Conservation (phyloP, 768 basidiomycete species). For the Boletellus ananas region DNA sequence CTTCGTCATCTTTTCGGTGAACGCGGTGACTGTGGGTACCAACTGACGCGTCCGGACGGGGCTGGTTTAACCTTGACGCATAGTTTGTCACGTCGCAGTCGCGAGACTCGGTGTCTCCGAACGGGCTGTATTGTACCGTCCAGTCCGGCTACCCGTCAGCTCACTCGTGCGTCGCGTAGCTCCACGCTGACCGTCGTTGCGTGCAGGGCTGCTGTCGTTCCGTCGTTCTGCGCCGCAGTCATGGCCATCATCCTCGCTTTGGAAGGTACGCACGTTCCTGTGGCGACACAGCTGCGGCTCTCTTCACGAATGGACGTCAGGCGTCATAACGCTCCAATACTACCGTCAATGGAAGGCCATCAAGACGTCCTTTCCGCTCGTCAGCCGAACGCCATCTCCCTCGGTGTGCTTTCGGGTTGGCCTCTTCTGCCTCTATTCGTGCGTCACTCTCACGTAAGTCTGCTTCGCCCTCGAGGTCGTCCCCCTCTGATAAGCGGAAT, state of each 20-base stretch:
- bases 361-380: conserved; percentile 40
- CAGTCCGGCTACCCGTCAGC: conserved; percentile 36
- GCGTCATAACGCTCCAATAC: conserved; percentile 41
- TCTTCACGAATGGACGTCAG: conserved; percentile 26
- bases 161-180: conserved; percentile 3
- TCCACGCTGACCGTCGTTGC: conserved; percentile 17
- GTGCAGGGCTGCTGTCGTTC: conserved; percentile 33
- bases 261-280: conserved; percentile 42
- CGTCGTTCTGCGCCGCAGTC: conserved; percentile 42
- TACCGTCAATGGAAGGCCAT: conserved; percentile 38
- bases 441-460: conserved; percentile 42
- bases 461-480: neutral
- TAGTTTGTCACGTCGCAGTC: conserved; percentile 18
- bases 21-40: conserved; percentile 37
- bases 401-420: conserved; percentile 38
- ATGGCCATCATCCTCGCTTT: conserved; percentile 40
- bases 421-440: conserved; percentile 44
- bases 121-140: conserved; percentile 52
- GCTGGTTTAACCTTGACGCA: conserved; percentile 10
- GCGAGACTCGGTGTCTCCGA: conserved; percentile 22
- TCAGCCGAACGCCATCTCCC: conserved; percentile 32
- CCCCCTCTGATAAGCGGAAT: neutral
- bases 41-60: conserved; percentile 10
- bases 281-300: neutral
- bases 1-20: conserved; percentile 39